Evolutionary conservation across 2,329 filamentous ascomycete species (phyloP).

Genomic region (Aspergillus quadricinctus): DNA sequence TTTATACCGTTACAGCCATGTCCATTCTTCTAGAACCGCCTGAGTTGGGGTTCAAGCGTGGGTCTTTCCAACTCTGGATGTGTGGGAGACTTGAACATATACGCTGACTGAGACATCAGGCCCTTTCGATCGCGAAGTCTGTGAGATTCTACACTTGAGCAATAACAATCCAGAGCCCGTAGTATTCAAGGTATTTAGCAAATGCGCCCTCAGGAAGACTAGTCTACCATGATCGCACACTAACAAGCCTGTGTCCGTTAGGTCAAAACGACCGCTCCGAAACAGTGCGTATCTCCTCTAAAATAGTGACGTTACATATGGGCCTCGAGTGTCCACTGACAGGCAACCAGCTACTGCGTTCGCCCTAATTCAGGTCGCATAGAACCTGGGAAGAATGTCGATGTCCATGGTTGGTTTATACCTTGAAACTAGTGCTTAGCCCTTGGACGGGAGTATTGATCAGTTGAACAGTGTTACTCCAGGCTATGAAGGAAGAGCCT

Average conservation of each 20-base stretch:
- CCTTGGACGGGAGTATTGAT: conserved; percentile 18
- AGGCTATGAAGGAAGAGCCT: conserved; percentile 96
- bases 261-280: conserved; percentile 99
- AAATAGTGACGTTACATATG: conserved; percentile 1
- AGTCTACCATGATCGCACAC: conserved; percentile 14
- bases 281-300: conserved; percentile 67
- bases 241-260: conserved; percentile 38
- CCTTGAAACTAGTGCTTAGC: background rate
- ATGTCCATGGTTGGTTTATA: conserved; percentile 71
- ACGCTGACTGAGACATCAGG: conserved; percentile 42
- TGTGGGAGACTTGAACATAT: conserved; percentile 3
- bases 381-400: conserved; percentile 81
- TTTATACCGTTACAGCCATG: conserved; percentile 55
- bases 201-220: conserved; percentile 6
- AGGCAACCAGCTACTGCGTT: conserved; percentile 76
- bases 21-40: conserved; percentile 88
- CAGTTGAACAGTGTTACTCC: conserved; percentile 68
- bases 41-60: conserved; percentile 91
- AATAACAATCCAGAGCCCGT: conserved; percentile 57
- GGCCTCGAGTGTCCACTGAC: conserved; percentile 17
- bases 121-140: conserved; percentile 61
- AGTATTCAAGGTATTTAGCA: conserved; percentile 56
- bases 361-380: conserved; percentile 95
- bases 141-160: conserved; percentile 55
- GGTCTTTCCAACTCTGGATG: conserved; percentile 17